Evolutionary conservation across 2,329 filamentous ascomycete genomes (phyloP).

Genomic region (Fusarium siculi): DNA sequence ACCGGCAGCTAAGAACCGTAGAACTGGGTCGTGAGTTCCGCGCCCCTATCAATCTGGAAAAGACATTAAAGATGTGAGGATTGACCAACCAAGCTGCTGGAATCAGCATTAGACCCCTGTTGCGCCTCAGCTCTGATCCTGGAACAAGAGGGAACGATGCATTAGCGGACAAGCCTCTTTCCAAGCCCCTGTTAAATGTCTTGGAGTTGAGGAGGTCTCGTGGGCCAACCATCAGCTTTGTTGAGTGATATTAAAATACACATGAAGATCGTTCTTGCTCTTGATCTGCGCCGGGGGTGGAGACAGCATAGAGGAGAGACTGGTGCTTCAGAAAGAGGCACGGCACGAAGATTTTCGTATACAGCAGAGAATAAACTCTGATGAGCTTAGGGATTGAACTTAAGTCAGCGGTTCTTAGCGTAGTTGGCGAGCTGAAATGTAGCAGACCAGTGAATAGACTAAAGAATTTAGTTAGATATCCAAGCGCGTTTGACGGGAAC

Average conservation of each 20-base stretch:
- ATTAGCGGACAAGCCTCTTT: conserved; percentile 26
- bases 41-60: conserved; percentile 38
- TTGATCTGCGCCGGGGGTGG: not conserved
- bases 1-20: not conserved
- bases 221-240: conserved; percentile 10
- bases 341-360: conserved; percentile 6
- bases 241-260: conserved; percentile 22
- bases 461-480: conserved; percentile 12
- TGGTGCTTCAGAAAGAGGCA: conserved; percentile 1
- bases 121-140: conserved; percentile 28
- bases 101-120: conserved; percentile 18
- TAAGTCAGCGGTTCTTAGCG: conserved; percentile 8
- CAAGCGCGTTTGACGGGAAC: conserved; percentile 27
- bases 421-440: conserved; percentile 10
- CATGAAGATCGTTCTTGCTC: conserved; percentile 5
- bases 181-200: conserved; percentile 25
- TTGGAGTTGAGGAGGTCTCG: conserved; percentile 12
- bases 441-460: conserved; percentile 22
- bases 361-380: not conserved
- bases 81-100: conserved; percentile 35
- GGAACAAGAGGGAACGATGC: conserved; percentile 5
- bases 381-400: not conserved
- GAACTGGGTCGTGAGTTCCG: conserved; percentile 9
- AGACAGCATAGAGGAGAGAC: not conserved
- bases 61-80: conserved; percentile 32